Base-by-base conservation (phyloP, 1,139 yeast species). In the Taphrina deformans region DNA sequence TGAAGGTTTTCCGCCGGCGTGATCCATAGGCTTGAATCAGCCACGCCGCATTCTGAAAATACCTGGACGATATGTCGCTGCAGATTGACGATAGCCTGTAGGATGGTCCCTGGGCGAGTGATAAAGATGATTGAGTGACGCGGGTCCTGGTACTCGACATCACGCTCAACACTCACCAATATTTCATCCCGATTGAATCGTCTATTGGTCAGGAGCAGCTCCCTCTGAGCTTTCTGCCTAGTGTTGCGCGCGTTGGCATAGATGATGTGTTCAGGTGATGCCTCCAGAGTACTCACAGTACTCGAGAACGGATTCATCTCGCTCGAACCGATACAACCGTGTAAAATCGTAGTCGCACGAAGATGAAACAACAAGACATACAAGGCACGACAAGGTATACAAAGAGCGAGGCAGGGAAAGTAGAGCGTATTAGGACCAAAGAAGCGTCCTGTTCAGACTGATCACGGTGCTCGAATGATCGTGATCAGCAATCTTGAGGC, bases 71-170 rank as follows among this genome's bases (percentile, higher is more conserved):
- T 48, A 38, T 38, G 53, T 6, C 23, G n/a, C 16, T 48, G 53
- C 23, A 48, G 18, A 16, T 27, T 23, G 21, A 27, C 23, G 1
- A 48, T 29, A 18, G 35, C 33, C 29, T 16, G 44, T 21, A 51
- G 5, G 2, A 33, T 18, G 4, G 27, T 7, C 9, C 14, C 21
- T 1, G 55, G 55, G 4, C 55, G 55, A 12, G 55, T 27, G 44
- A 51, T 29, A 16, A 51, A 51, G 44, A 51, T 51, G 44, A 51
- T 29, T 14, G 55, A 51, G 44, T 51, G 55, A 16, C 55, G 55
- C 1, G 40, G 55, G 44, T 51, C 55, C 9, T 51, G 18, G 24
- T 31, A 48, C 6, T 7, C 35, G 16, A 27, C 23, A 9, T 16
- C 26, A 6, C 10, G 12, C n/a, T 7, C 48, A 12, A 44, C 27